Percentiles rank a stretch among this genome's conserved stretches.
Conservation (phyloP, 192 early-diverging fungal species). For the Coemansia sp. region DNA sequence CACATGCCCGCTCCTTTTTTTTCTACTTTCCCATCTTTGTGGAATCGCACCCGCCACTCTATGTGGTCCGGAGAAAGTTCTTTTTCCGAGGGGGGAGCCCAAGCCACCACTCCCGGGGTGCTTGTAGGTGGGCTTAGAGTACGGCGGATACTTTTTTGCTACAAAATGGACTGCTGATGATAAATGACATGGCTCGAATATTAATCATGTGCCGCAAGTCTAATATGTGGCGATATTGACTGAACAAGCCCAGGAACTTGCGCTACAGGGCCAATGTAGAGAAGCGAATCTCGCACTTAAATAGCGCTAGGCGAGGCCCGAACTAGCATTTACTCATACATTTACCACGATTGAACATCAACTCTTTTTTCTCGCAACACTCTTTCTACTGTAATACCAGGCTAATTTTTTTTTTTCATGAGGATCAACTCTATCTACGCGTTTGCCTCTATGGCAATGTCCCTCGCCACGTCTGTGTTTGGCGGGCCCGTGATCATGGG, state of each 20-base stretch:
- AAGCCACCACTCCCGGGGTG: background rate
- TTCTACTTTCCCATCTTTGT: background rate
- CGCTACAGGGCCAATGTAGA: background rate
- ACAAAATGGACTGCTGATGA: background rate
- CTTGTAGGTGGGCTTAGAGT: background rate
- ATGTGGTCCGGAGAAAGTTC: background rate
- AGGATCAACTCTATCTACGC: conserved; percentile 1
- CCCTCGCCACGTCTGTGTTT: background rate
- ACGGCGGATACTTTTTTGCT: background rate
- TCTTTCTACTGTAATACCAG: background rate
- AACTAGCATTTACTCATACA: background rate
- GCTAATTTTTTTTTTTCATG: background rate
- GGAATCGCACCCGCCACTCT: background rate
- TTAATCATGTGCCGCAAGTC: background rate
- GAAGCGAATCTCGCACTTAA: background rate
- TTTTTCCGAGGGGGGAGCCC: background rate
- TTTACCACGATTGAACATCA: background rate
- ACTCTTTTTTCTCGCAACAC: background rate
- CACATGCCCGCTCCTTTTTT: background rate
- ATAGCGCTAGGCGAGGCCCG: background rate
- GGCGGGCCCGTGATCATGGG: conserved; percentile 26
- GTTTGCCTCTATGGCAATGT: background rate
- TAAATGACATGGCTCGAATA: background rate
- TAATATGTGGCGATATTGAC: background rate
- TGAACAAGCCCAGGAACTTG: background rate